Conservation (phyloP, 202 grass and related monocot species). For the Thinopyrum obtusiflorum region DNA sequence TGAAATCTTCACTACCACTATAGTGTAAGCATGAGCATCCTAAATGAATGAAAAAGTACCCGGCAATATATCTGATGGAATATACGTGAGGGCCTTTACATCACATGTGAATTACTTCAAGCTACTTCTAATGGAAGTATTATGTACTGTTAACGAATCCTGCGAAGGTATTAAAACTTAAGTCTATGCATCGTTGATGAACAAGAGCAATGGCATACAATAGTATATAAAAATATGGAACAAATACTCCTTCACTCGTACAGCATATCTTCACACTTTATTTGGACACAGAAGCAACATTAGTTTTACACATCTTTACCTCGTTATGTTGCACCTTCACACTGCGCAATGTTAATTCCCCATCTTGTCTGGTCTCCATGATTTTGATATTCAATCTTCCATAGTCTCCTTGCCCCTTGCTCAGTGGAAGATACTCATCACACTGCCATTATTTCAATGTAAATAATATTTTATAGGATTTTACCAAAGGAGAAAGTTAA, state of each 20-base stretch:
- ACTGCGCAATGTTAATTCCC: slow-evolving; percentile 51
- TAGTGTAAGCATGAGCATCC: slow-evolving; percentile 20
- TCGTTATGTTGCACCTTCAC: slow-evolving; percentile 56
- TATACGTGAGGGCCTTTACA: background rate
- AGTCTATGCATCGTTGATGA: background rate
- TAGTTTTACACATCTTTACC: slow-evolving; percentile 43
- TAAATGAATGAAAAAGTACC: background rate
- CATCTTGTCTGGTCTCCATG: slow-evolving; percentile 22
- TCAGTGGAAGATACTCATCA: slow-evolving; percentile 69
- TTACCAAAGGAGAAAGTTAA: background rate
- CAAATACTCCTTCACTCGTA: slow-evolving; percentile 1
- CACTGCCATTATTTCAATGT: slow-evolving; percentile 60
- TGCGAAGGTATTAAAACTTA: background rate
- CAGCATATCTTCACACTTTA: slow-evolving; percentile 14
- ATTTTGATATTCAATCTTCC: slow-evolving; percentile 62
- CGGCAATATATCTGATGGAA: background rate
- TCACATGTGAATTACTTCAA: slow-evolving; percentile 6
- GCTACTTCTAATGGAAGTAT: slow-evolving; percentile 13
- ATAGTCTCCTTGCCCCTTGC: slow-evolving; percentile 38
- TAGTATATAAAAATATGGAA: background rate
- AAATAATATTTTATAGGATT: slow-evolving; percentile 24
- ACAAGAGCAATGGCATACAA: slow-evolving; percentile 11
- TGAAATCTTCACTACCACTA: slow-evolving; percentile 2
- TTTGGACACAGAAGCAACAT: slow-evolving; percentile 16
- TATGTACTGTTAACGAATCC: background rate